A percentile compares a stretch with the other conserved stretches of the same genome.
Evolutionary conservation across 306 rosid species (phyloP).

Genomic region (Pyrus pyrifolia): DNA sequence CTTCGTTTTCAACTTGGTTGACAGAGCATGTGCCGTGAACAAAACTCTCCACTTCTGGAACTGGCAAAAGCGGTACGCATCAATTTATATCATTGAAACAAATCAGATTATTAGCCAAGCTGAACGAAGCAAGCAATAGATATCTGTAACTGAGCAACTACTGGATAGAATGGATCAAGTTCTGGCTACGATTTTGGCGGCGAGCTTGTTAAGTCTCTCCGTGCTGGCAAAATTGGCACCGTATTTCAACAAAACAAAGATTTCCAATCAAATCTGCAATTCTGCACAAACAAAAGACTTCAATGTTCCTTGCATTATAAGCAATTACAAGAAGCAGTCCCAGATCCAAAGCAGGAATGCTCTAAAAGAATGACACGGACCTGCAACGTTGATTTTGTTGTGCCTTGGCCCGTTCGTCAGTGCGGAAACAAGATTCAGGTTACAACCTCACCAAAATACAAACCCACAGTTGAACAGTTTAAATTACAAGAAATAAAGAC

Average conservation of each 20-base stretch:
- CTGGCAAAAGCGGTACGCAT: constrained; percentile 27
- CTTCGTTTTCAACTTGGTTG: constrained; percentile 78
- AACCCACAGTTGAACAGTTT: too few relatives aligned
- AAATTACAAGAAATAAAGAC: too few relatives aligned
- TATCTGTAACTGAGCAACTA: neutral
- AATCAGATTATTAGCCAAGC: neutral
- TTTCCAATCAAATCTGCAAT: neutral
- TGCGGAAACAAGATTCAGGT: too few relatives aligned
- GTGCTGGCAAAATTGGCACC: constrained; percentile 20
- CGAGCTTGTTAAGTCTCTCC: constrained; percentile 81
- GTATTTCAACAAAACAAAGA: neutral
- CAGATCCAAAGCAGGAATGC: constrained; percentile 94
- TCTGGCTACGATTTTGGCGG: constrained; percentile 6
- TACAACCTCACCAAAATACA: too few relatives aligned
- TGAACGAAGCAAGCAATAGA: neutral
- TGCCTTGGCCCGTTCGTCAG: too few relatives aligned
- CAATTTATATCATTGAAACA: neutral
- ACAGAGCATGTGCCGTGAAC: constrained; percentile 85
- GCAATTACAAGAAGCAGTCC: constrained; percentile 35
- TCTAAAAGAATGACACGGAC: constrained; percentile 77
- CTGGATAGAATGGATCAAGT: neutral
- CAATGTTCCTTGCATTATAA: too few relatives aligned
- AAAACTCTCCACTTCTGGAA: constrained; percentile 68
- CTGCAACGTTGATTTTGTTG: constrained; percentile 25
- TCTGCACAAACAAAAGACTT: neutral